Percentiles rank a stretch among this genome's conserved stretches.
These are phyloP conservation scores for Boeremia exigua DNA, from an alignment of 2,329 filamentous ascomycete genomes.

Conservation along the genomic window DNA sequence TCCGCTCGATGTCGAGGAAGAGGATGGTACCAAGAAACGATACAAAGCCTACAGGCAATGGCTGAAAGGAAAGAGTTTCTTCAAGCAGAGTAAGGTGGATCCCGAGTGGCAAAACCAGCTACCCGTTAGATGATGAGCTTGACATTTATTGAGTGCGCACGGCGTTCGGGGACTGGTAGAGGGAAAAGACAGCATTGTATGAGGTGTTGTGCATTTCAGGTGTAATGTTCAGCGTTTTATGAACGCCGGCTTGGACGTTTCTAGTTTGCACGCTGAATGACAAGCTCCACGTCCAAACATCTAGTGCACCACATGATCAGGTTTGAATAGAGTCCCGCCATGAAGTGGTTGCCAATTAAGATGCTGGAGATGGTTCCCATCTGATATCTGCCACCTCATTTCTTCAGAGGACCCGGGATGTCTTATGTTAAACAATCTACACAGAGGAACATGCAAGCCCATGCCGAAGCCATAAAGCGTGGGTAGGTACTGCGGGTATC, in stretches of 20 bases:
- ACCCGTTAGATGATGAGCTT: slow-evolving; percentile 31
- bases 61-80: slow-evolving; percentile 92
- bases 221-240: neutral
- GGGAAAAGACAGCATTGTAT: neutral
- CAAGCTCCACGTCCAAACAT: too few relatives aligned
- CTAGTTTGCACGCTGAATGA: too few relatives aligned
- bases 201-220: neutral
- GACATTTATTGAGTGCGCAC: neutral
- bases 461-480: slow-evolving; percentile 15
- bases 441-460: slow-evolving; percentile 23
- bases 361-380: neutral
- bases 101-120: slow-evolving; percentile 53
- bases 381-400: neutral
- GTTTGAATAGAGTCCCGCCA: too few relatives aligned
- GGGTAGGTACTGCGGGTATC: slow-evolving; percentile 46
- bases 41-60: slow-evolving; percentile 98
- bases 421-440: neutral
- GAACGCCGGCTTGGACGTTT: too few relatives aligned
- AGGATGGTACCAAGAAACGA: slow-evolving; percentile 87
- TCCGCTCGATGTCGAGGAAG: slow-evolving; percentile 83
- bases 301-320: too few relatives aligned
- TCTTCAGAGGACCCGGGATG: neutral
- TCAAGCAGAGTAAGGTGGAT: slow-evolving; percentile 76
- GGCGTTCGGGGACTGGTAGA: neutral
- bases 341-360: too few relatives aligned